Evolutionary conservation across 2,329 filamentous ascomycete species (phyloP).

Genomic region (Beauveria sp.): DNA sequence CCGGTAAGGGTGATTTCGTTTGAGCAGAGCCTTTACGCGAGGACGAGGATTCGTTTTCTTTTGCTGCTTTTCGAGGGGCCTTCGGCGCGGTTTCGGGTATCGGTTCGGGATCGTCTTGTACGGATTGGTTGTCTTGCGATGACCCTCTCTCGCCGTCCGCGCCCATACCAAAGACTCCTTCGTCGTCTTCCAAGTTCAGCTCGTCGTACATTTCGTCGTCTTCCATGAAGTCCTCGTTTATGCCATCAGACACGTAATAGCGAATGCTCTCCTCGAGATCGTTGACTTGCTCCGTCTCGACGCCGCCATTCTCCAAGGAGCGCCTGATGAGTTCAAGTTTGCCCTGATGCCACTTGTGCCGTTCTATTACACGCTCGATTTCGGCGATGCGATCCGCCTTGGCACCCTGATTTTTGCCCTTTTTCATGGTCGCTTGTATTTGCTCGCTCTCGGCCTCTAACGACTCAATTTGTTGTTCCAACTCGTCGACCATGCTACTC

Average conservation of each 20-base stretch:
- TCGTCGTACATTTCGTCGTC: conserved; percentile 96
- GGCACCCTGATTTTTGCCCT: conserved; percentile 77
- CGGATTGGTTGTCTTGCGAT: conserved; percentile 90
- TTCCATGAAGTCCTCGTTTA: conserved; percentile 83
- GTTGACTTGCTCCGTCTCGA: conserved; percentile 80
- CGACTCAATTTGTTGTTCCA: conserved; percentile 87
- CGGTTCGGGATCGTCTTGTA: conserved; percentile 67
- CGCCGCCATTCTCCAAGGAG: conserved; percentile 83
- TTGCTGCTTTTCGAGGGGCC: conserved; percentile 44
- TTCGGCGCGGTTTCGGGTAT: conserved; percentile 43
- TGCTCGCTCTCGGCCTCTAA: conserved; percentile 84
- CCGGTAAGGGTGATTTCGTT: conserved; percentile 89
- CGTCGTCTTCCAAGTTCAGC: conserved; percentile 84
- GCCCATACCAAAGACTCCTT: conserved; percentile 75
- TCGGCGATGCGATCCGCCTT: conserved; percentile 85
- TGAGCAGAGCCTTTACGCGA: conserved; percentile 74
- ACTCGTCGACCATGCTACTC: conserved; percentile 77
- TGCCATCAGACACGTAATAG: conserved; percentile 89
- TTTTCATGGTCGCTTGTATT: conserved; percentile 85
- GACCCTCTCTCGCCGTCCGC: conserved; percentile 79
- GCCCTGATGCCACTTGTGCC: conserved; percentile 92
- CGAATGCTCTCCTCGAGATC: conserved; percentile 87
- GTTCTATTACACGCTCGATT: conserved; percentile 76
- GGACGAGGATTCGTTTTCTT: conserved; percentile 42
- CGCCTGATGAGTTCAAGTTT: conserved; percentile 88